These are phyloP conservation scores for Dothideomycetes sp. DNA, from an alignment of 2,329 filamentous ascomycete species.

Conservation along the genomic window DNA sequence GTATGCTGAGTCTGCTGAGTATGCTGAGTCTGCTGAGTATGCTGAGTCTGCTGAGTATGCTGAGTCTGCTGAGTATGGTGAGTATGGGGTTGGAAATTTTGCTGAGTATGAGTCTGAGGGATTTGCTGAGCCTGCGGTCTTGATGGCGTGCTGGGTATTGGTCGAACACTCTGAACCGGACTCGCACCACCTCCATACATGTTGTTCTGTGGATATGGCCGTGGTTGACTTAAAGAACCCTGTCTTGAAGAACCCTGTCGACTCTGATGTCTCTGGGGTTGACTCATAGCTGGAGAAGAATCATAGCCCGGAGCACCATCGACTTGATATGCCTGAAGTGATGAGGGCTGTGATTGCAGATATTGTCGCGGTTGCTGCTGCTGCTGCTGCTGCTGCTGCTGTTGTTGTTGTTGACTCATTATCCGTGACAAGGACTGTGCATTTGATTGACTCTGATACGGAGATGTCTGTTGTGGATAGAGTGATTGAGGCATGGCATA, in stretches of 20 bases:
- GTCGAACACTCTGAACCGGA: not conserved
- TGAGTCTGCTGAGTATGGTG: not conserved
- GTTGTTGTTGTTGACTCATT: constrained; percentile 18
- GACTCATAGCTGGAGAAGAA: not conserved
- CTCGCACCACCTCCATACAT: not conserved
- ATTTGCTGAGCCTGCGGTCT: constrained; percentile 2
- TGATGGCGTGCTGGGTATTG: not conserved
- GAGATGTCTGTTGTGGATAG: constrained; percentile 20
- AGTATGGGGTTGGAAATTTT: too few relatives aligned
- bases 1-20: too few relatives aligned
- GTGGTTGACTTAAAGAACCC: not conserved
- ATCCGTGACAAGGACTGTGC: constrained; percentile 30
- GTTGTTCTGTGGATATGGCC: not conserved
- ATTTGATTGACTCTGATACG: constrained; percentile 28
- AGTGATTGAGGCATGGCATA: constrained; percentile 9
- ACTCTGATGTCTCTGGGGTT: not conserved
- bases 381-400: constrained; percentile 30
- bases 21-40: too few relatives aligned
- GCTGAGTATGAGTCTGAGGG: too few relatives aligned
- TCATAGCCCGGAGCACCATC: constrained; percentile 5
- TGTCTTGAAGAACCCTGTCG: constrained; percentile 1
- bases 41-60: constrained; percentile 7
- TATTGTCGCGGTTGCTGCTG: constrained; percentile 24
- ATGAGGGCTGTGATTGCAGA: constrained; percentile 13
- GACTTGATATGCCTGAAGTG: constrained; percentile 8